Evolutionary conservation across 169 alveolate species (phyloP), one percentile per base, ranked within the genome.

Genomic region (Eimeria sp.): DNA sequence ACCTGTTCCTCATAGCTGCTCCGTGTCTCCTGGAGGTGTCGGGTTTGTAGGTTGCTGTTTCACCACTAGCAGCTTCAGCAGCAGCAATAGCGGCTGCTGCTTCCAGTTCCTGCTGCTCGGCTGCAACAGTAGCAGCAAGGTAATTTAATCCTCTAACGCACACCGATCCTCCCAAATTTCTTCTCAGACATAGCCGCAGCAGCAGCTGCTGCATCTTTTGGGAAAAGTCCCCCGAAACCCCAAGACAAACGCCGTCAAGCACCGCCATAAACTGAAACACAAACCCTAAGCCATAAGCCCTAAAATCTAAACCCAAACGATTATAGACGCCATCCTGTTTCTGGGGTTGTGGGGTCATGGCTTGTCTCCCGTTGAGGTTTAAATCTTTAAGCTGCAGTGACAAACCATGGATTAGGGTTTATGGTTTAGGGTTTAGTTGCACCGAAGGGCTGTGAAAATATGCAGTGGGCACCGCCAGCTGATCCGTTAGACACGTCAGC

Each of bases 91-190:
- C 80, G 40, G 80, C 27, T 11, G 11, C 47, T 18, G 80, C 80
- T 25, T n/a, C 80, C 16, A 25, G 40, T 16, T 13, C 27, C 27
- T 70, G 40, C 40, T 13, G 40, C 18, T 13, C 80, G 1, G 80
- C 80, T 25, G 80, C 80, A 70, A 27, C 80, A 16, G 80, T 25
- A 70, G 80, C 80, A 27, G 47, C 80, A 70, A 70, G 80, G 27
- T 25, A 70, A 13, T 18, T 40, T 11, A 70, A 70, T 3, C 80
- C 80, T 27, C 80, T 13, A n/a, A 27, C 27, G 80, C 80, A 70
- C 11, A 70, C 27, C 18, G 80, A 40, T 1, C 16, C 80, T 40
- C 80, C 80, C 1, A 70, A 27, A 4, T 40, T 40, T 40, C 80
- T n/a, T 25, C 27, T n/a, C 80, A 16, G 47, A 16, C 40, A 70